These are phyloP conservation scores for Viola odorata DNA, from an alignment of 345 rosid genomes.

Conservation along the genomic window DNA sequence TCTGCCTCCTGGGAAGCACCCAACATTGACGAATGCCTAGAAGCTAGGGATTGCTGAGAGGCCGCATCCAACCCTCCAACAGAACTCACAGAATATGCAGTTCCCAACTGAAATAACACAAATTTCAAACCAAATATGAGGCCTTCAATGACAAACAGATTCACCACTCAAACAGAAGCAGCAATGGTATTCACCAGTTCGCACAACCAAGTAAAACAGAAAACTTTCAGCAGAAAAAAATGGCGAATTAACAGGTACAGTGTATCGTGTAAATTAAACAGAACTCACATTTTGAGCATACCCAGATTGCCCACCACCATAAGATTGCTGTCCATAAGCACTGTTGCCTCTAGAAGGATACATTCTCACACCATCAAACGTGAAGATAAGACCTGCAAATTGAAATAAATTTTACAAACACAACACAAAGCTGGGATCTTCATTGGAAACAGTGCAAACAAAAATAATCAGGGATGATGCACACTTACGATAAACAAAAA, in stretches of 20 bases:
- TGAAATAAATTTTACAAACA: neutral
- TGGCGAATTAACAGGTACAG: neutral
- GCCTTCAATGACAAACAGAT: neutral
- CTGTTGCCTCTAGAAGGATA: constrained; percentile 66
- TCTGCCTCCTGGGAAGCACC: constrained; percentile 65
- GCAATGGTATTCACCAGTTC: neutral
- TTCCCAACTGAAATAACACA: constrained; percentile 38
- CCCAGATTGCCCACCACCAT: constrained; percentile 67
- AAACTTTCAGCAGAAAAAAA: neutral
- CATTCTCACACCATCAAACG: constrained; percentile 31
- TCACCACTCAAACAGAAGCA: neutral
- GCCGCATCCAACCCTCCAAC: constrained; percentile 58
- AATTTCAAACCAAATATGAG: neutral
- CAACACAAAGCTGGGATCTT: no score
- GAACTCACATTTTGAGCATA: constrained; percentile 71
- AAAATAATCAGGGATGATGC: no score
- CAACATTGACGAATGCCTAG: constrained; percentile 56
- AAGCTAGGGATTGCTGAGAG: constrained; percentile 54
- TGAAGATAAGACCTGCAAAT: constrained; percentile 11
- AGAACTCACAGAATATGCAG: constrained; percentile 57
- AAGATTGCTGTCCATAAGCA: constrained; percentile 72
- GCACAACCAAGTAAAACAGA: neutral
- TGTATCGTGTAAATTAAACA: neutral
- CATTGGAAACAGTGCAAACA: no score
- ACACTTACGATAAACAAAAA: no score